A percentile compares a stretch with the other conserved stretches of the same genome.
These are phyloP conservation scores for Fusarium buharicum DNA, from an alignment of 2,329 filamentous ascomycete species.

Conservation along the genomic window DNA sequence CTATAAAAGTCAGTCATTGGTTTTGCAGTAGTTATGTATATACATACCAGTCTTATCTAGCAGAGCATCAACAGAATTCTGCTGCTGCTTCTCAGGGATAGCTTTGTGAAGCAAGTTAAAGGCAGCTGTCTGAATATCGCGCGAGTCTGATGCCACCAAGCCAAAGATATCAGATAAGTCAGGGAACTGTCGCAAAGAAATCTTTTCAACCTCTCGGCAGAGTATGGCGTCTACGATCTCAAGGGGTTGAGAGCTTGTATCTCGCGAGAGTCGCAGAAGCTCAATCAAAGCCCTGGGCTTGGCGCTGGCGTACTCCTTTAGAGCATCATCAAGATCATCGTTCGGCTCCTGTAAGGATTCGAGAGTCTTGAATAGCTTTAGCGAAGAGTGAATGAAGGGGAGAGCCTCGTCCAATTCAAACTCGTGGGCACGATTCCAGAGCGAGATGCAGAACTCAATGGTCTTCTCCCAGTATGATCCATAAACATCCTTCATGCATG, in stretches of 20 bases:
- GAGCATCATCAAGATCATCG: conserved; percentile 83
- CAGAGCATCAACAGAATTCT: conserved; percentile 81
- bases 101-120: conserved; percentile 83
- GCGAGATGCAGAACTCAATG: conserved; percentile 66
- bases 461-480: conserved; percentile 84
- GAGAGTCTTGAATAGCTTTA: conserved; percentile 75
- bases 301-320: conserved; percentile 67
- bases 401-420: conserved; percentile 60
- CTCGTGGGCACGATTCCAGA: conserved; percentile 64
- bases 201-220: conserved; percentile 72
- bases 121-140: conserved; percentile 79
- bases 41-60: conserved; percentile 71
- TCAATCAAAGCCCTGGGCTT: conserved; percentile 69
- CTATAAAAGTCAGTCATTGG: conserved; percentile 44
- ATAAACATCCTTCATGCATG: conserved; percentile 82
- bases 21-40: rapidly evolving
- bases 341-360: conserved; percentile 77
- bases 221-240: conserved; percentile 81
- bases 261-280: conserved; percentile 67
- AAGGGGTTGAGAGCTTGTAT: conserved; percentile 68
- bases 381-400: conserved; percentile 74
- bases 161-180: conserved; percentile 77
- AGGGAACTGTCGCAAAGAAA: conserved; percentile 70
- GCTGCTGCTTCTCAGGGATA: conserved; percentile 81
- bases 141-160: conserved; percentile 79